phyloP scores from a whole-genome alignment of 2,329 filamentous ascomycete genomes.

The Grosmannia penicillata region DNA sequence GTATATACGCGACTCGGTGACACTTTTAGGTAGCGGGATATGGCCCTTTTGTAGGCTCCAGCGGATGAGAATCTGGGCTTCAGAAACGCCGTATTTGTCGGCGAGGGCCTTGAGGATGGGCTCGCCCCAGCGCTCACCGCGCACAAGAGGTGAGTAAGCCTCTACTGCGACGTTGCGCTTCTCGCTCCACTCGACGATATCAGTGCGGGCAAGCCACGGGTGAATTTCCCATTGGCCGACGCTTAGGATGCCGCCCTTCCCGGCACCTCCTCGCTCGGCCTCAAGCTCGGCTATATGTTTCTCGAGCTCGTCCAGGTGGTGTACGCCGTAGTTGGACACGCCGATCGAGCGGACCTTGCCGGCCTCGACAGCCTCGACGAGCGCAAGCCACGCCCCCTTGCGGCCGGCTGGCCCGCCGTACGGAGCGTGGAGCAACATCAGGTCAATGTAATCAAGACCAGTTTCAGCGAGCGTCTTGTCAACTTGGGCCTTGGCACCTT shows the following conservation, averaged over 20 bases:
- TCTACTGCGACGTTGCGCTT: slow-evolving; percentile 48
- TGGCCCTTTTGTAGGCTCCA: slow-evolving; percentile 72
- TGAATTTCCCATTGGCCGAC: slow-evolving; percentile 86
- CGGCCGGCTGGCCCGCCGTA: slow-evolving; percentile 40
- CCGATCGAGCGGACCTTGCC: slow-evolving; percentile 35
- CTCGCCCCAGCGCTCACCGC: slow-evolving; percentile 58
- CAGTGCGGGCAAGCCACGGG: slow-evolving; percentile 68
- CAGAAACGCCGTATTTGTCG: slow-evolving; percentile 57
- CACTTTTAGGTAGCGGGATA: slow-evolving; percentile 50
- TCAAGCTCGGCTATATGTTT: slow-evolving; percentile 44
- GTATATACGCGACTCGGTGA: slow-evolving; percentile 40
- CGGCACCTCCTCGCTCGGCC: slow-evolving; percentile 40
- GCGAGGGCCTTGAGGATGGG: slow-evolving; percentile 47
- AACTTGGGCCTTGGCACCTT: slow-evolving; percentile 48
- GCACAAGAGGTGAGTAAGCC: slow-evolving; percentile 46
- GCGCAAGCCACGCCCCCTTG: slow-evolving; percentile 45
- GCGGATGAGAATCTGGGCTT: slow-evolving; percentile 64
- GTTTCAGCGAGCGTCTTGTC: slow-evolving; percentile 46
- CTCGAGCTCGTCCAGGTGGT: slow-evolving; percentile 47
- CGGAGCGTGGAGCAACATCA: slow-evolving; percentile 48
- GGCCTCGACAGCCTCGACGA: slow-evolving; percentile 47
- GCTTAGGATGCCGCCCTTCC: slow-evolving; percentile 57
- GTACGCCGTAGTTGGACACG: slow-evolving; percentile 13
- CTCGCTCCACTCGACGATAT: slow-evolving; percentile 66
- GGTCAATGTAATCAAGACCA: slow-evolving; percentile 51